phyloP scores from a whole-genome alignment of 2,329 filamentous ascomycete genomes.

The Furcasterigmium sp. region DNA sequence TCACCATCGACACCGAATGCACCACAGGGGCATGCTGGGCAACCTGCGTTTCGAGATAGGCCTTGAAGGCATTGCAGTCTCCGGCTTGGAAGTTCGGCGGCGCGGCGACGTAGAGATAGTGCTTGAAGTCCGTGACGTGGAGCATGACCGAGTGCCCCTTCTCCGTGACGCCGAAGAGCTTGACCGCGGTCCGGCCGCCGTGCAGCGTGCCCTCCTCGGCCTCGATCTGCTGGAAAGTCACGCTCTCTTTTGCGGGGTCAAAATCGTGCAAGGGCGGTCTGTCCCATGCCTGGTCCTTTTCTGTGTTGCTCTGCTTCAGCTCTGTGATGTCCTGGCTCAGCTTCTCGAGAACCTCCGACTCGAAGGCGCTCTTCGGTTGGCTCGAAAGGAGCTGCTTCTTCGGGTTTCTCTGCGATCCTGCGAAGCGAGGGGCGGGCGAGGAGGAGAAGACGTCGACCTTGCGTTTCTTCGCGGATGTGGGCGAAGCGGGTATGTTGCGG shows the following conservation, averaged over 20 bases:
- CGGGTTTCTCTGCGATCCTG: constrained; percentile 56
- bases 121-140: constrained; percentile 91
- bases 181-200: constrained; percentile 72
- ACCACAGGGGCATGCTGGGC: constrained; percentile 71
- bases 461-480: constrained; percentile 68
- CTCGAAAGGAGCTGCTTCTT: constrained; percentile 64
- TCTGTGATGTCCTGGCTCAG: constrained; percentile 88
- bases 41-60: constrained; percentile 74
- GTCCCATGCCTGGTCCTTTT: constrained; percentile 92
- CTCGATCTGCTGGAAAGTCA: constrained; percentile 96
- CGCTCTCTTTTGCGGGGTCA: constrained; percentile 53
- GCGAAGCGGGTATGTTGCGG: constrained; percentile 55
- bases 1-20: constrained; percentile 72
- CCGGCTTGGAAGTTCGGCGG: constrained; percentile 73
- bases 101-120: constrained; percentile 92
- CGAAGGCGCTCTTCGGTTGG: constrained; percentile 86
- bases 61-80: constrained; percentile 74
- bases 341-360: constrained; percentile 91
- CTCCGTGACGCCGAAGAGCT: constrained; percentile 86
- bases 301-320: constrained; percentile 79
- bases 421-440: constrained; percentile 51
- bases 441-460: constrained; percentile 65
- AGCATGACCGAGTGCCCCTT: constrained; percentile 86
- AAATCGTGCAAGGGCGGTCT: constrained; percentile 50
- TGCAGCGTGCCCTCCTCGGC: constrained; percentile 81